These are phyloP conservation scores for Trypanosoma vivax DNA, from an alignment of 208 protist genomes.

Conservation along the genomic window DNA sequence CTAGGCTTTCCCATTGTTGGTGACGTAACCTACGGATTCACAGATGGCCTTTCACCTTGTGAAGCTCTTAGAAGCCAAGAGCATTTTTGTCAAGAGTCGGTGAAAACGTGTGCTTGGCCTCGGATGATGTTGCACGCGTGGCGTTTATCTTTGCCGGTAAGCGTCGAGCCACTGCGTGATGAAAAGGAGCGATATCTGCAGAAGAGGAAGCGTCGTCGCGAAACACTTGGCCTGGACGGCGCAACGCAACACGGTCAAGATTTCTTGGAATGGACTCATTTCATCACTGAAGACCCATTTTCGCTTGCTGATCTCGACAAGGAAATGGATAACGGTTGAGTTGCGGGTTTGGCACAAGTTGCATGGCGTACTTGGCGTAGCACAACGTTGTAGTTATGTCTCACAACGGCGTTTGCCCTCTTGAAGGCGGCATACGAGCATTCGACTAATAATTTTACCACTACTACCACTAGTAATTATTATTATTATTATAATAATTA, in stretches of 20 bases:
- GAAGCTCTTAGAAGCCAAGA: background rate
- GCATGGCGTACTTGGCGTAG: too few species aligned
- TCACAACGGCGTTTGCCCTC: too few species aligned
- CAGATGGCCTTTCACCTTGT: background rate
- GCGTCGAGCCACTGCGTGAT: conserved; percentile 8
- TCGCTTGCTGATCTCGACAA: background rate
- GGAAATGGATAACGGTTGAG: background rate
- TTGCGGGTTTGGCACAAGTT: background rate
- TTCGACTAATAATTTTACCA: too few species aligned
- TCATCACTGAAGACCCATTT: conserved; percentile 21
- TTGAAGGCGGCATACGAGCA: too few species aligned
- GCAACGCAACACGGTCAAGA: conserved; percentile 4
- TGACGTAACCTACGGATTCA: conserved; percentile 50
- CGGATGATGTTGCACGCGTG: conserved; percentile 82
- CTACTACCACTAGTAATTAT: too few species aligned
- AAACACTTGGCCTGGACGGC: conserved; percentile 30
- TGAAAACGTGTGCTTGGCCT: conserved; percentile 6
- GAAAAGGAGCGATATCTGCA: conserved; percentile 28
- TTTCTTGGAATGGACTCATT: conserved; percentile 34
- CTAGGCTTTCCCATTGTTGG: conserved; percentile 84
- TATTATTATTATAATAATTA: too few species aligned
- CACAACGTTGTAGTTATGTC: too few species aligned
- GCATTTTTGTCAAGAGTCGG: background rate
- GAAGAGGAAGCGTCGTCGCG: conserved; percentile 57
- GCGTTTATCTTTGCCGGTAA: conserved; percentile 44